Base-by-base conservation (phyloP, 116 monocot genomes). In the Dioscorea cayenensis region DNA sequence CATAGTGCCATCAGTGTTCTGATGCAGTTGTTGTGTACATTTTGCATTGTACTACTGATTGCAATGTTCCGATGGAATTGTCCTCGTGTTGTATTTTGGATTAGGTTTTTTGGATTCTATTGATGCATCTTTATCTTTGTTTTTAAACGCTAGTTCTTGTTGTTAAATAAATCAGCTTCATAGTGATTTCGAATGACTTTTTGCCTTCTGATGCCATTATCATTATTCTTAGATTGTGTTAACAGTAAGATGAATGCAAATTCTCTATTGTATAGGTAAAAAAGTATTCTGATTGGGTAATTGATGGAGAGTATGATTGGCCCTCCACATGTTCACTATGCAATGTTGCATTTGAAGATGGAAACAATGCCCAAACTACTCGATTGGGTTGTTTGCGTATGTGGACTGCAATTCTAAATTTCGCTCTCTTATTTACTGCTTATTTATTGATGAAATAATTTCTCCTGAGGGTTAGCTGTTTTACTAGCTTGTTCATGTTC, bases 241-340 rank as follows among this genome's bases (percentile, higher is more conserved):
- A 27, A 20, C 25, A 23, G 1, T 19, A 7, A 23, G 25, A 10
- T 62, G 62, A 62, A 71, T 21, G 62, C 38, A 13, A 38, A 29
- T 49, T 5, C 62, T 71, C 71, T 9, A 66, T 32, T 70, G 28
- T 76, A 17, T 72, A 97, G 97, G 93, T 97, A 8, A 88, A 86
- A 72, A 90, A 90, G n/a, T 97, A 97, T 64, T 90, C 97, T 69
- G 97, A 93, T 72, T 97, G 97, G 97, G 97, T 97, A 68, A 83
- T 97, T 69, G 87, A 97, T 85, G 90, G 90, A 72, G 93, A 93
- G 19, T 97, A 90, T 83, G 86, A 90, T 74, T 97, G 97, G 97
- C 97, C 97, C 71, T 83, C 88, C 62, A 81, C 72, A 27, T 97
- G 97, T 61, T 81, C 79, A 19, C 51, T 71, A 17, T 97, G 97